Conservation (phyloP, 1,284 basidiomycete genomes). For the Ustilago hordei region DNA sequence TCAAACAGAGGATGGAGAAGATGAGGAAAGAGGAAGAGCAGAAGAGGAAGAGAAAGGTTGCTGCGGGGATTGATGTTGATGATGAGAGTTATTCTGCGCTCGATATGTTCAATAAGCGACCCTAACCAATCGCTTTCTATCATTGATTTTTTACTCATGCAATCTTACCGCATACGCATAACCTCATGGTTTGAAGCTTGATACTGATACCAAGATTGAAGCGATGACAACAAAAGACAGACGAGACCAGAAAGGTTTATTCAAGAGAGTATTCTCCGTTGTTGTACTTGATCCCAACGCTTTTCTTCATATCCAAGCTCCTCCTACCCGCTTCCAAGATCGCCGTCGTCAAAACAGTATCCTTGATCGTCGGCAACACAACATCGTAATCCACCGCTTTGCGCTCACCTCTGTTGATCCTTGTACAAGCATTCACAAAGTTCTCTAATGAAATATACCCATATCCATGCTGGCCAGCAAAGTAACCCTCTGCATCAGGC, state of each 20-base stretch:
- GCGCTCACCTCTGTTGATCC: slow-evolving; percentile 78
- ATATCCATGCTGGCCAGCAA: slow-evolving; percentile 91
- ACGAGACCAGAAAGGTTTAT: slow-evolving; percentile 65
- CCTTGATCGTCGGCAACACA: slow-evolving; percentile 86
- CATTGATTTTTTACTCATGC: not conserved
- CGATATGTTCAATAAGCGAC: slow-evolving; percentile 44
- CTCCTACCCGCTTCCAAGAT: slow-evolving; percentile 90
- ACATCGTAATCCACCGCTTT: slow-evolving; percentile 79
- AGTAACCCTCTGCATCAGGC: slow-evolving; percentile 87
- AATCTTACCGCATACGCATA: not conserved
- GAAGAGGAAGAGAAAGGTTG: slow-evolving; percentile 30
- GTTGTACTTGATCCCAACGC: slow-evolving; percentile 80
- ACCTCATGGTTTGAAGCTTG: not conserved
- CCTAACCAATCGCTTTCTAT: not conserved
- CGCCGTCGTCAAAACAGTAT: slow-evolving; percentile 89
- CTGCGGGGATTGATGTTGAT: slow-evolving; percentile 26
- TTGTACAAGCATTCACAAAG: slow-evolving; percentile 76
- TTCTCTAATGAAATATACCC: slow-evolving; percentile 90
- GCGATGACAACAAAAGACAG: too few relatives aligned
- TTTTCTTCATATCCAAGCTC: slow-evolving; percentile 85
- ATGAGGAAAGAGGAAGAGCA: slow-evolving; percentile 32
- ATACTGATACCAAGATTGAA: too few relatives aligned
- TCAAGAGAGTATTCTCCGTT: slow-evolving; percentile 79
- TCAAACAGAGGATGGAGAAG: slow-evolving; percentile 52
- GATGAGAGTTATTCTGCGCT: slow-evolving; percentile 29